phyloP scores from a whole-genome alignment of 2,329 filamentous ascomycete species.

The Trichoderma cornu-damae region DNA sequence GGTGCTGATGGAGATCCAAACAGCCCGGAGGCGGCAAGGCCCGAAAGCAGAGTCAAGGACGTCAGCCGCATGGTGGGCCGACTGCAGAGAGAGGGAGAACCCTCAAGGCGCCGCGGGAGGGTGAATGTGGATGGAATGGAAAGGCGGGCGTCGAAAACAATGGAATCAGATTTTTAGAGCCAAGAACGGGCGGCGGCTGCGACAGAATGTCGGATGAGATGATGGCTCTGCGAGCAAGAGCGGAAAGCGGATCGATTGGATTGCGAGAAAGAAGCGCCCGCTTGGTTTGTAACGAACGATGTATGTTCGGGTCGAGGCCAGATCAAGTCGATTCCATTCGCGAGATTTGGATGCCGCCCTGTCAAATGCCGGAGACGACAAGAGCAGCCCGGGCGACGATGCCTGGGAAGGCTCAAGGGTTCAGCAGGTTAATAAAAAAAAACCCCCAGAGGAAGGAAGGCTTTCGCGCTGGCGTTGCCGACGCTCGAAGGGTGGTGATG shows the following conservation, averaged over 20 bases:
- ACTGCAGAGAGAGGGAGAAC: not conserved
- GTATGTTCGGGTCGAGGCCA: not conserved
- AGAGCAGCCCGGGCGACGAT: constrained; percentile 7
- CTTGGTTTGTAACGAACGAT: not conserved
- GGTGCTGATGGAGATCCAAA: constrained; percentile 18
- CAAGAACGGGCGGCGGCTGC: not conserved
- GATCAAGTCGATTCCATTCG: constrained; percentile 3
- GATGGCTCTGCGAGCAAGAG: not conserved
- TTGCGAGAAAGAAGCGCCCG: not conserved
- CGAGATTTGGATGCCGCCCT: not conserved
- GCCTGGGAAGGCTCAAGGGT: constrained; percentile 5
- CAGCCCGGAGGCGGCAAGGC: constrained; percentile 32
- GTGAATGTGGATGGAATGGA: not conserved
- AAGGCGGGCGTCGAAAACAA: too few relatives aligned
- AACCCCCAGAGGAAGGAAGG: too few relatives aligned
- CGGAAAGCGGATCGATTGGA: too few relatives aligned
- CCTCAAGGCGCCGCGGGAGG: not conserved
- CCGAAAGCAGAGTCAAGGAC: constrained; percentile 44
- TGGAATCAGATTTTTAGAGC: too few relatives aligned
- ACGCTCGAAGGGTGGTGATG: too few relatives aligned
- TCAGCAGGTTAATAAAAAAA: too few relatives aligned
- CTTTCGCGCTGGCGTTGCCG: too few relatives aligned
- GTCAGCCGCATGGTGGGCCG: constrained; percentile 32
- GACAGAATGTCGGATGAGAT: not conserved
- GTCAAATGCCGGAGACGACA: not conserved